Percentiles rank a stretch among this genome's conserved stretches.
These are phyloP conservation scores for Sungouiella blattae DNA, from an alignment of 805 yeast species.

Conservation along the genomic window DNA sequence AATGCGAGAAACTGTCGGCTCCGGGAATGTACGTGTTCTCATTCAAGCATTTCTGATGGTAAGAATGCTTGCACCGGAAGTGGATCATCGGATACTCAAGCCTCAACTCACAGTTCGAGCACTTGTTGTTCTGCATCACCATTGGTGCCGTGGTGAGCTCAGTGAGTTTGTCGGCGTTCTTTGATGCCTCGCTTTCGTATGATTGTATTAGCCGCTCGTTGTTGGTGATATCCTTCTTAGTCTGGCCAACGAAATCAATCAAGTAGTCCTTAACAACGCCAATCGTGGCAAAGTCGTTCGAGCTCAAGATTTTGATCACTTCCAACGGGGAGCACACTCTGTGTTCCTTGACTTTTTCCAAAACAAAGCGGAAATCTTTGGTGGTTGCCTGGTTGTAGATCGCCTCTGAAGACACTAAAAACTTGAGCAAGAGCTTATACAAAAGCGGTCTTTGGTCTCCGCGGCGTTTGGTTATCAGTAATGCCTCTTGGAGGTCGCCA, in stretches of 20 bases:
- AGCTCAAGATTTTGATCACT: conserved; percentile 63
- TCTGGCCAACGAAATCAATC: conserved; percentile 54
- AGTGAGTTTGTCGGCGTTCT: conserved; percentile 51
- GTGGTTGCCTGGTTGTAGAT: conserved; percentile 52
- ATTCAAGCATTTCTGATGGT: conserved; percentile 74
- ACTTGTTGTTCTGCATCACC: conserved; percentile 58
- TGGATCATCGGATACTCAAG: conserved; percentile 79
- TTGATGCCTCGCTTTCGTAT: conserved; percentile 62
- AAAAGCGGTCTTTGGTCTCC: conserved; percentile 64
- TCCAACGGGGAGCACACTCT: conserved; percentile 71
- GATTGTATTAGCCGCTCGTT: conserved; percentile 63
- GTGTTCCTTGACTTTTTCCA: conserved; percentile 49
- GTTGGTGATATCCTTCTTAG: conserved; percentile 62
- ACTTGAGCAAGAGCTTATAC: conserved; percentile 60
- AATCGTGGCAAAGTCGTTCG: conserved; percentile 60
- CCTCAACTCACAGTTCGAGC: conserved; percentile 60
- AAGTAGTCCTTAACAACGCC: conserved; percentile 72
- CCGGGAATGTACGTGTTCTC: conserved; percentile 36
- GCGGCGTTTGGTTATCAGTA: conserved; percentile 53
- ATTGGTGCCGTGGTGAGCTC: conserved; percentile 45
- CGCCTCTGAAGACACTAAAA: conserved; percentile 53
- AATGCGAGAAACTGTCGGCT: not conserved
- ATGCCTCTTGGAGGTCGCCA: conserved; percentile 54
- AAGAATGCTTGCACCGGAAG: conserved; percentile 83
- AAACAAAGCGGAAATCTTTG: conserved; percentile 43